Conservation (phyloP, 148 eudicot genomes). For the Dianthus caryophyllus region DNA sequence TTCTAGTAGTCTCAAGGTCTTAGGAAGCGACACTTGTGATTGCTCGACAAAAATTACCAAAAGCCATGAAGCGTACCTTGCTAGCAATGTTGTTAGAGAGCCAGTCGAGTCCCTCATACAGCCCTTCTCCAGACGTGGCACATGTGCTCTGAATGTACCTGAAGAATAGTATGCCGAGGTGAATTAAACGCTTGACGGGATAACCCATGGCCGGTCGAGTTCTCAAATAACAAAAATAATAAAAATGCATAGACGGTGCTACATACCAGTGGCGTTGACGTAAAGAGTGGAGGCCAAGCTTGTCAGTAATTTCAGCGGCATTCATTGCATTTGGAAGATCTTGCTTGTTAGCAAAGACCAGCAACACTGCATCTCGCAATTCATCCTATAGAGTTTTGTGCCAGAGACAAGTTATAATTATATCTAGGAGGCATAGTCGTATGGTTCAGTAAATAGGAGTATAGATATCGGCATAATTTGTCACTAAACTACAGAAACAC, state of each 20-base stretch:
- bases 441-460: background rate
- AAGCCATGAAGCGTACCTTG: conserved; percentile 19
- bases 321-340: conserved; percentile 38
- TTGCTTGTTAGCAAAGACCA: conserved; percentile 36
- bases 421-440: too few relatives aligned
- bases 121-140: conserved; percentile 34
- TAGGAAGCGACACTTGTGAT: background rate
- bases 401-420: conserved; percentile 4
- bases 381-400: conserved; percentile 21
- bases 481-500: background rate
- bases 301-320: conserved; percentile 36
- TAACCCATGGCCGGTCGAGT: background rate
- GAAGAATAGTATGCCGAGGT: background rate
- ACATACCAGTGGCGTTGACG: conserved; percentile 36
- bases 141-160: conserved; percentile 38
- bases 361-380: conserved; percentile 32
- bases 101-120: conserved; percentile 36
- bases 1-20: background rate
- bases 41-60: background rate
- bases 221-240: background rate
- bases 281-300: conserved; percentile 38
- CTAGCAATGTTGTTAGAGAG: conserved; percentile 37
- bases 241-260: background rate
- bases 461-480: background rate
- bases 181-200: background rate